phyloP scores from a whole-genome alignment of 768 basidiomycete genomes.

The Tricholoma hemisulphureum region DNA sequence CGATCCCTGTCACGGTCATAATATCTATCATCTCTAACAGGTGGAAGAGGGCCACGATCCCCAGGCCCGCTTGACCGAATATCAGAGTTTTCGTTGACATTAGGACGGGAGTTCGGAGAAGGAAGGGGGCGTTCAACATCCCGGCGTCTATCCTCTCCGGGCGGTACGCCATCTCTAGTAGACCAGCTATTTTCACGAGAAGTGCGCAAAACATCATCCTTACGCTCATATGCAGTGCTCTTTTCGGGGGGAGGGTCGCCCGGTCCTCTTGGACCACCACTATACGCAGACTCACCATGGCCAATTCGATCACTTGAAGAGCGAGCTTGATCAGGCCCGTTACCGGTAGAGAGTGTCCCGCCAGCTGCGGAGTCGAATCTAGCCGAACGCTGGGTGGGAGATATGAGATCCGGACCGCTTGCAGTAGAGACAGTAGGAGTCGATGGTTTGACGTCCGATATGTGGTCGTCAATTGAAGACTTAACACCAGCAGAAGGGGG shows the following conservation, averaged over 20 bases:
- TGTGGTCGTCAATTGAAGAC: conserved; percentile 12
- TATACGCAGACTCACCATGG: conserved; percentile 30
- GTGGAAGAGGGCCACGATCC: conserved; percentile 16
- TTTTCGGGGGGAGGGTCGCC: conserved; percentile 25
- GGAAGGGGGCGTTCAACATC: conserved; percentile 23
- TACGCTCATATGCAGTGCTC: conserved; percentile 21
- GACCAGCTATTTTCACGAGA: conserved; percentile 28
- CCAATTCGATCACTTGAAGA: conserved; percentile 17
- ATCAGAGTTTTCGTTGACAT: conserved; percentile 13
- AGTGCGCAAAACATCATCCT: conserved; percentile 23
- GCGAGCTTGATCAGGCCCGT: conserved; percentile 13
- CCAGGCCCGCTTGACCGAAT: conserved; percentile 12
- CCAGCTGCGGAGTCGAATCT: conserved; percentile 12
- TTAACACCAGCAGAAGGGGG: conserved; percentile 13
- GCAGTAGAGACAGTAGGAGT: conserved; percentile 6
- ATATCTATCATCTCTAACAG: conserved; percentile 29
- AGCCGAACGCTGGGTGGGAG: conserved; percentile 8
- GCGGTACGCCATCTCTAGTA: conserved; percentile 20
- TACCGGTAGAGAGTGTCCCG: conserved; percentile 8
- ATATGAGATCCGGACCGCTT: conserved; percentile 9
- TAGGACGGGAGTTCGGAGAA: conserved; percentile 13
- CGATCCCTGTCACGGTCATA: conserved; percentile 38
- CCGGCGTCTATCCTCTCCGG: conserved; percentile 30
- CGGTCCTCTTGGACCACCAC: conserved; percentile 18
- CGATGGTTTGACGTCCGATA: conserved; percentile 13